Evolutionary conservation across 208 protist genomes (phyloP), one percentile per base, ranked within the genome.

Genomic region (Wallacemonas sp.): DNA sequence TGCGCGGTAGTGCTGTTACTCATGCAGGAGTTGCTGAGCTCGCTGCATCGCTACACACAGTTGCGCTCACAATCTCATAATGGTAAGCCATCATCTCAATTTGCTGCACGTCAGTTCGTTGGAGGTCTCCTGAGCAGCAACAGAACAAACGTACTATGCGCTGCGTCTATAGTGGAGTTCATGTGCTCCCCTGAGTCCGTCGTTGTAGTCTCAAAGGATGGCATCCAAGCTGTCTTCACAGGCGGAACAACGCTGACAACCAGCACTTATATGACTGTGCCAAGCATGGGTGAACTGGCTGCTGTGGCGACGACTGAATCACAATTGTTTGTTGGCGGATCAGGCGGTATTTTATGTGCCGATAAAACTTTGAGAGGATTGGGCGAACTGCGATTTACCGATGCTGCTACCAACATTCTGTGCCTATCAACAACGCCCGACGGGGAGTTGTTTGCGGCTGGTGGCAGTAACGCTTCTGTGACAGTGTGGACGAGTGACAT

Each of bases 11-110:
- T 22, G 4, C 30, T 9, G 4, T 6, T 11, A 59, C n/a, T 22
- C 17, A 93, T 90, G 87, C 84, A 84, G 27, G 84, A 85, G n/a
- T 49, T 90, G 34, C 69, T 88, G 51, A 78, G 81, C 34, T 73
- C 79, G 8, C 67, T 94, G 21, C 87, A 84, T 53, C 76, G 74
- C 17, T 90, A 90, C 61, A 72, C 72, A 33, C 45, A 79, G 55
- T 47, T 68, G 26, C 60, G 70, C 55, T 51, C 47, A 4, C 60
- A 45, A 2, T 78, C 62, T 4, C 69, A 58, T 1, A 56, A 58
- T 27, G 56, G 47, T 3, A 82, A 76, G 27, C 75, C 74, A 11
- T 66, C 74, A 15, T 74, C 76, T 14, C 72, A 75, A 14, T 73
- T 62, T 42, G 75, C 74, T 6, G 66, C 74, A 15, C 34, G 62